Evolutionary conservation across 257 asterid species (phyloP).

Genomic region (Lantana camara): DNA sequence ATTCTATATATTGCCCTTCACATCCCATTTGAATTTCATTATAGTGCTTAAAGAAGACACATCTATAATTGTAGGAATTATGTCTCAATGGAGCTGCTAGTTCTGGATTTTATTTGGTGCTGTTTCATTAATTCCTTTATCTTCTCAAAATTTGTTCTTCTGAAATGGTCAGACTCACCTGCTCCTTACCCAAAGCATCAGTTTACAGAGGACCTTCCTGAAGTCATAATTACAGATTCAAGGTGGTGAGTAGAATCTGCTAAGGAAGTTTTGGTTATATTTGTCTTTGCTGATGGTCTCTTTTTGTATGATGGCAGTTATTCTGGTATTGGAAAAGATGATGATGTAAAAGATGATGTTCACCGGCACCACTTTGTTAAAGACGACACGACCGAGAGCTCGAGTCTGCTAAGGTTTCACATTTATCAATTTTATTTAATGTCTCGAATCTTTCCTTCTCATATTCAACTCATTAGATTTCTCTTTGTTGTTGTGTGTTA

Average conservation of each 20-base stretch:
- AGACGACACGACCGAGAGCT: constrained; percentile 48
- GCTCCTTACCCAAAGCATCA: constrained; percentile 37
- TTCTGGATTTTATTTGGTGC: constrained; percentile 13
- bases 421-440: constrained; percentile 28
- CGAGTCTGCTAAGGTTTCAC: constrained; percentile 57
- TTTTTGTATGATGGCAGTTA: constrained; percentile 45
- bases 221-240: constrained; percentile 39
- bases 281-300: constrained; percentile 14
- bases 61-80: constrained; percentile 9
- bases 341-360: constrained; percentile 32
- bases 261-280: constrained; percentile 1
- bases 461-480: constrained; percentile 28
- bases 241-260: constrained; percentile 47
- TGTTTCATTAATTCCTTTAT: constrained; percentile 5
- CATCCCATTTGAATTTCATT: constrained; percentile 19
- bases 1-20: constrained; percentile 1
- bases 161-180: constrained; percentile 40
- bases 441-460: constrained; percentile 14
- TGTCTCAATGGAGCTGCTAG: constrained; percentile 22
- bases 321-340: constrained; percentile 34
- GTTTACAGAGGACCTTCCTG: constrained; percentile 30
- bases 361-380: constrained; percentile 33
- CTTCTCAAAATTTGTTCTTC: constrained; percentile 7
- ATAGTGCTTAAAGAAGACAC: constrained; percentile 2
- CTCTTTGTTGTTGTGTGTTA: constrained; percentile 25